Evolutionary conservation across 2,329 filamentous ascomycete species (phyloP).

Genomic region (Pseudogymnoascus sp.): DNA sequence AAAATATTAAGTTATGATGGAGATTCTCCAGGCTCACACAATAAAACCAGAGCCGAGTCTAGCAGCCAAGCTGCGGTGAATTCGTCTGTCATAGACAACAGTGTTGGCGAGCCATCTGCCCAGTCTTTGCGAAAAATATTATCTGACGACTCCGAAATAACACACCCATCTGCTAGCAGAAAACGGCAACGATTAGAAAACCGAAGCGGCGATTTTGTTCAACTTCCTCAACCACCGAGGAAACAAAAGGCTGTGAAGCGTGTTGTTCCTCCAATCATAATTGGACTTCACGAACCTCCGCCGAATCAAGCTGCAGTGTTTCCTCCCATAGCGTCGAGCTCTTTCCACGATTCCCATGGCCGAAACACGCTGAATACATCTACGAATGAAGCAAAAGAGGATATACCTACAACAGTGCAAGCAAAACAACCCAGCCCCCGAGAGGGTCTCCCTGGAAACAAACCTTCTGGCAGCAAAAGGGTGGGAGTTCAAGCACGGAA

Average conservation of each 20-base stretch:
- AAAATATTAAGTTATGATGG: background rate
- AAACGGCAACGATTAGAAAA: conserved; percentile 43
- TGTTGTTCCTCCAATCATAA: conserved; percentile 56
- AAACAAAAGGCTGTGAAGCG: conserved; percentile 50
- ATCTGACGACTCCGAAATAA: conserved; percentile 23
- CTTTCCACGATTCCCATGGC: conserved; percentile 43
- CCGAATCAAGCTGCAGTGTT: conserved; percentile 50
- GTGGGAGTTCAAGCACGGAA: conserved; percentile 48
- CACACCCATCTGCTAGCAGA: conserved; percentile 33
- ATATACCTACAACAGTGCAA: background rate
- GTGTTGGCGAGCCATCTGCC: conserved; percentile 26
- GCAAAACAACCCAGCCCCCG: background rate
- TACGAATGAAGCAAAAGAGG: conserved; percentile 13
- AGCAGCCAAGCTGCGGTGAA: conserved; percentile 9
- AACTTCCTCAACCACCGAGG: conserved; percentile 55
- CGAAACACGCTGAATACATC: conserved; percentile 27
- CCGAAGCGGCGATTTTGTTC: conserved; percentile 52
- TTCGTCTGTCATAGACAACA: conserved; percentile 14
- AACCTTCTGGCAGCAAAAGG: conserved; percentile 29
- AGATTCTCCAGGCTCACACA: background rate
- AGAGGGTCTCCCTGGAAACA: conserved; percentile 27
- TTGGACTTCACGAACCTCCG: conserved; percentile 53
- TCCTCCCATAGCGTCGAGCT: conserved; percentile 50
- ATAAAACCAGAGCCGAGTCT: background rate
- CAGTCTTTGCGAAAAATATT: conserved; percentile 28